Evolutionary conservation across 805 yeast genomes (phyloP).

Genomic region (Candida montana): DNA sequence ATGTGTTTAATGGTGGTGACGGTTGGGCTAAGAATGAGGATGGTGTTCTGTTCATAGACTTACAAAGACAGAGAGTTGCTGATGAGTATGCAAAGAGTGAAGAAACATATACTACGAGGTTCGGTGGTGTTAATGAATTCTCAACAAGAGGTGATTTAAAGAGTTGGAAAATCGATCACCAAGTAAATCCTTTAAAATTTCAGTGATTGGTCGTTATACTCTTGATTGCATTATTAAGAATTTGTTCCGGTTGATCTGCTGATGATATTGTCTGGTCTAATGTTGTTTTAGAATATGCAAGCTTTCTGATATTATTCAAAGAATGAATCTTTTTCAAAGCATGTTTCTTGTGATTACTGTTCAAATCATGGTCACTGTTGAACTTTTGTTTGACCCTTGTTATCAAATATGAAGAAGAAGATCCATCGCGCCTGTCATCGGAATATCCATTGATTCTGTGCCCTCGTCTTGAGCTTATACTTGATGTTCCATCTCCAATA

Average conservation of each 20-base stretch:
- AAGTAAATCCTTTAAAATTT: neutral
- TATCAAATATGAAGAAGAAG: neutral
- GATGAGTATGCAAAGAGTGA: neutral
- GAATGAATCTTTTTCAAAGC: neutral
- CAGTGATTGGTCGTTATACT: neutral
- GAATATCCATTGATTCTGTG: neutral
- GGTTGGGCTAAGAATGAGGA: slow-evolving; percentile 57
- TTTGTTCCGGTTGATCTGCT: neutral
- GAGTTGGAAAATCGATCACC: slow-evolving; percentile 32
- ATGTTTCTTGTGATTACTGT: neutral
- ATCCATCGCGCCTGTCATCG: neutral
- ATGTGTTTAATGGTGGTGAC: slow-evolving; percentile 65
- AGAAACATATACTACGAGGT: neutral
- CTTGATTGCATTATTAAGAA: neutral
- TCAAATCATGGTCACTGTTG: slow-evolving; percentile 1
- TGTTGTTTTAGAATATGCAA: neutral
- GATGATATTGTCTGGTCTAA: neutral
- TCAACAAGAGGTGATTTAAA: slow-evolving; percentile 25
- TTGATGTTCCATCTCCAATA: slow-evolving; percentile 1
- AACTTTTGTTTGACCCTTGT: slow-evolving; percentile 6
- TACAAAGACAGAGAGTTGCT: slow-evolving; percentile 16
- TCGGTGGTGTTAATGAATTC: slow-evolving; percentile 6
- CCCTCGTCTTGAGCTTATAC: neutral
- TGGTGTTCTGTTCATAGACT: slow-evolving; percentile 37
- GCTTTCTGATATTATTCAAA: neutral